phyloP scores from a whole-genome alignment of 2,329 filamentous ascomycete genomes.

The Colletotrichum salicis region DNA sequence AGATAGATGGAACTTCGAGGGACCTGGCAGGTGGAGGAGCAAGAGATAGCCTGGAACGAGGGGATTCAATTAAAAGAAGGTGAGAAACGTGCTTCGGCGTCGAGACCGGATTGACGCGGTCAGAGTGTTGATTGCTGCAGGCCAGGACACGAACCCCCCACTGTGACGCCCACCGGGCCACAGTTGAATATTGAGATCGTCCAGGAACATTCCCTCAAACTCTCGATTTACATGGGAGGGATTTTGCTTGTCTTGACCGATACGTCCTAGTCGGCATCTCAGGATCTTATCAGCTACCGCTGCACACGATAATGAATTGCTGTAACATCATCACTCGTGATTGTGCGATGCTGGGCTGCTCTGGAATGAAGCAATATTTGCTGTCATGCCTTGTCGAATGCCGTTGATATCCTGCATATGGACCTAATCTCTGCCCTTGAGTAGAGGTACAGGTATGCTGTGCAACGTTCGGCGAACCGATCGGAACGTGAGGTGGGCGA shows the following conservation, averaged over 20 bases:
- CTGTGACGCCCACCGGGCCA: slow-evolving; percentile 22
- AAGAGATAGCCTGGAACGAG: neutral
- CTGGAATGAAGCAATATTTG: neutral
- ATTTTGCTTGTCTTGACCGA: neutral
- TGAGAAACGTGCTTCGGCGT: slow-evolving; percentile 3
- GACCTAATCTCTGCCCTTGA: neutral
- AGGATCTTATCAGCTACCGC: neutral
- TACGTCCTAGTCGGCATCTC: neutral
- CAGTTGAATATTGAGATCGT: slow-evolving; percentile 27
- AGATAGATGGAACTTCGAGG: neutral
- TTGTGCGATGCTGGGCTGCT: neutral
- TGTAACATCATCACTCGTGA: neutral
- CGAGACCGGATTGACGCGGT: neutral
- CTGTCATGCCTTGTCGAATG: neutral
- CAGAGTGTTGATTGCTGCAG: neutral
- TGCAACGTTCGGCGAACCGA: slow-evolving; percentile 8
- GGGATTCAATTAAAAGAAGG: slow-evolving; percentile 5
- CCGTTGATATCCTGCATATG: neutral
- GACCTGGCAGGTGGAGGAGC: neutral
- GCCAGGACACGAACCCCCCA: slow-evolving; percentile 17
- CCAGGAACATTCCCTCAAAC: slow-evolving; percentile 10
- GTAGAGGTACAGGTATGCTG: neutral
- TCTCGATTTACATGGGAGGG: neutral
- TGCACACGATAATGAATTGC: neutral
- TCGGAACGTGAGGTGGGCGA: neutral